These are phyloP conservation scores for Hippophae tibetana DNA, from an alignment of 306 rosid genomes.

Conservation along the genomic window DNA sequence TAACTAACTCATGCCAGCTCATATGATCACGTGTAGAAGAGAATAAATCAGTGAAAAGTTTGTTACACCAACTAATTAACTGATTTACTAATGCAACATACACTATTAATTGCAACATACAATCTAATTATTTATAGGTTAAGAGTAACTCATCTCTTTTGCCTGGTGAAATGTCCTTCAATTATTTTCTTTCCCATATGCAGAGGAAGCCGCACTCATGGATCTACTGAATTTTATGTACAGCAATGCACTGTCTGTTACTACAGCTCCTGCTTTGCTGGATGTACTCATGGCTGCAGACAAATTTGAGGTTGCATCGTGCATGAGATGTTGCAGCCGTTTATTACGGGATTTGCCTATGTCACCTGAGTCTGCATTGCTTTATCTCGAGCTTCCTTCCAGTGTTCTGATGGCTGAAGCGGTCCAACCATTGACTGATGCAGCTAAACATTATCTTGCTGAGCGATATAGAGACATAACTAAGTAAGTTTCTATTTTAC, in stretches of 20 bases:
- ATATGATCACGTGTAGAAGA: too few relatives aligned
- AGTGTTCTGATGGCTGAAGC: conserved; percentile 96
- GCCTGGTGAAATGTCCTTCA: conserved; percentile 12
- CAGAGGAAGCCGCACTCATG: conserved; percentile 98
- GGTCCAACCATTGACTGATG: conserved; percentile 85
- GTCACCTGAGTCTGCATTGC: conserved; percentile 96
- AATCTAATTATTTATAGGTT: too few relatives aligned
- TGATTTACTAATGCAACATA: too few relatives aligned
- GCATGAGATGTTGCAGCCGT: conserved; percentile 87
- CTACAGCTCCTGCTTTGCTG: conserved; percentile 70
- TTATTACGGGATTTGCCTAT: conserved; percentile 58
- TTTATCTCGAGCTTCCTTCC: conserved; percentile 87
- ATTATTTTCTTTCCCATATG: conserved; percentile 18
- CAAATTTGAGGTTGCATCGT: conserved; percentile 94
- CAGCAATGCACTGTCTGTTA: conserved; percentile 48
- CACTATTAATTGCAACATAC: too few relatives aligned
- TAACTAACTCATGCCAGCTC: too few relatives aligned
- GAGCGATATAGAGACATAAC: conserved; percentile 74
- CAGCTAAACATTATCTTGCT: conserved; percentile 92
- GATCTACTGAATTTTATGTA: conserved; percentile 96
- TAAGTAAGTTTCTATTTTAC: conserved; percentile 44
- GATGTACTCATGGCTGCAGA: conserved; percentile 98
- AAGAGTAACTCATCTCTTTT: not conserved
- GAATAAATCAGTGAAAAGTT: too few relatives aligned
- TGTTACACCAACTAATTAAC: too few relatives aligned